These are phyloP conservation scores for Thalassiosira mediterranea DNA, from an alignment of 352 stramenopile genomes.

Conservation along the genomic window DNA sequence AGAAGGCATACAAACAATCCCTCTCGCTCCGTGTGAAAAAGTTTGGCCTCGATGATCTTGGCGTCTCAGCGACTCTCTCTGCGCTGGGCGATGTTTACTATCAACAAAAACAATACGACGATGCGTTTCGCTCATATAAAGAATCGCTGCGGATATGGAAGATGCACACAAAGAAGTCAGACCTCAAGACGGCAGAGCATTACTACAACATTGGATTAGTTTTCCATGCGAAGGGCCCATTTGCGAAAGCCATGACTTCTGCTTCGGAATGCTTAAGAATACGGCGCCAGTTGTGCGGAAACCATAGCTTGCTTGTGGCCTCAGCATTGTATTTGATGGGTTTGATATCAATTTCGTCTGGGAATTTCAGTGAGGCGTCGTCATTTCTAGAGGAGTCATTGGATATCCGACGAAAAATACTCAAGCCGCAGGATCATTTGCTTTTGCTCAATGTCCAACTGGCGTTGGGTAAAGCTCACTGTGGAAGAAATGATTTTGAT, in stretches of 20 bases:
- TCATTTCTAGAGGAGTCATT: conserved; percentile 44
- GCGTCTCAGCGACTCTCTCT: conserved; percentile 48
- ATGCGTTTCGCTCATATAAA: conserved; percentile 61
- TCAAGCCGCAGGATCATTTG: conserved; percentile 38
- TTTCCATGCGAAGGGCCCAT: conserved; percentile 54
- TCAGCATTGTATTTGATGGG: conserved; percentile 44
- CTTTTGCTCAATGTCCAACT: conserved; percentile 49
- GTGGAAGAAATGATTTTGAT: conserved; percentile 43
- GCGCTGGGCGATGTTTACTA: conserved; percentile 55
- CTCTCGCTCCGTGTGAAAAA: conserved; percentile 59
- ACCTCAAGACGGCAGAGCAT: conserved; percentile 43
- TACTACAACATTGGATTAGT: conserved; percentile 61
- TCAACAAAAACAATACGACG: conserved; percentile 49
- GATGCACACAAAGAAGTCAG: conserved; percentile 29
- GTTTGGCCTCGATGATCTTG: conserved; percentile 54
- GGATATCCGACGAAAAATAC: conserved; percentile 28
- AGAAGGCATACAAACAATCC: conserved; percentile 63
- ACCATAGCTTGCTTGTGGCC: conserved; percentile 31
- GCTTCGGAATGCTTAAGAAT: conserved; percentile 54
- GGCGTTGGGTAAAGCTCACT: conserved; percentile 37
- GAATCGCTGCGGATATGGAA: conserved; percentile 62
- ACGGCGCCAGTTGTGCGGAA: conserved; percentile 30
- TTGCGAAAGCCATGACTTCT: conserved; percentile 40
- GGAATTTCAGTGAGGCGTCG: conserved; percentile 68
- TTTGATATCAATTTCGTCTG: conserved; percentile 55